Evolutionary conservation across 164 flowering plant species (phyloP).

Genomic region (Nymphaea thermarum): DNA sequence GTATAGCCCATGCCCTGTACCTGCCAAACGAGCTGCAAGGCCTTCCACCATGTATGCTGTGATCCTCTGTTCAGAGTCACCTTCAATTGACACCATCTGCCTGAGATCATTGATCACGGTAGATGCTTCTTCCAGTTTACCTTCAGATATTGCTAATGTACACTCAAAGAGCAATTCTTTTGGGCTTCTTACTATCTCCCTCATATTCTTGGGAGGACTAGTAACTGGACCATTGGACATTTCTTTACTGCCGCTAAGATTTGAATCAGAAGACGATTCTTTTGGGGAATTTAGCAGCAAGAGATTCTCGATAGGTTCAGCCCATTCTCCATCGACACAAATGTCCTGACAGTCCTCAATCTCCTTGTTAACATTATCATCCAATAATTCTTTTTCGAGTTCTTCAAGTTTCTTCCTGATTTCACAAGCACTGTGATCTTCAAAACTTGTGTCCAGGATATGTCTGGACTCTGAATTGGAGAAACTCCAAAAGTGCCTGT

Average conservation of each 20-base stretch:
- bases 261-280: conserved; percentile 59
- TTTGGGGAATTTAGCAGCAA: conserved; percentile 56
- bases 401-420: conserved; percentile 67
- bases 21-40: conserved; percentile 81
- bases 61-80: conserved; percentile 79
- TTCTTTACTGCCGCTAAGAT: conserved; percentile 52
- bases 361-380: conserved; percentile 35
- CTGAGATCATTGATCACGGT: conserved; percentile 52
- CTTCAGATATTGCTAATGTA: conserved; percentile 63
- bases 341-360: conserved; percentile 26
- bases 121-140: conserved; percentile 48
- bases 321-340: conserved; percentile 65
- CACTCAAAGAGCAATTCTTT: conserved; percentile 65
- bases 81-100: conserved; percentile 77
- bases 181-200: conserved; percentile 21
- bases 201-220: conserved; percentile 1
- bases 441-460: background rate
- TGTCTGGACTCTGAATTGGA: background rate
- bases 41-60: conserved; percentile 99
- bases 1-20: conserved; percentile 70
- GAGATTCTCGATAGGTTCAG: conserved; percentile 22
- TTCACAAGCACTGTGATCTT: conserved; percentile 40
- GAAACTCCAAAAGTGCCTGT: background rate
- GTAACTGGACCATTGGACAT: conserved; percentile 20
- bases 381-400: conserved; percentile 61